These are phyloP conservation scores for Aspergillus pseudoglaucus DNA, from an alignment of 2,329 filamentous ascomycete species.

Conservation along the genomic window DNA sequence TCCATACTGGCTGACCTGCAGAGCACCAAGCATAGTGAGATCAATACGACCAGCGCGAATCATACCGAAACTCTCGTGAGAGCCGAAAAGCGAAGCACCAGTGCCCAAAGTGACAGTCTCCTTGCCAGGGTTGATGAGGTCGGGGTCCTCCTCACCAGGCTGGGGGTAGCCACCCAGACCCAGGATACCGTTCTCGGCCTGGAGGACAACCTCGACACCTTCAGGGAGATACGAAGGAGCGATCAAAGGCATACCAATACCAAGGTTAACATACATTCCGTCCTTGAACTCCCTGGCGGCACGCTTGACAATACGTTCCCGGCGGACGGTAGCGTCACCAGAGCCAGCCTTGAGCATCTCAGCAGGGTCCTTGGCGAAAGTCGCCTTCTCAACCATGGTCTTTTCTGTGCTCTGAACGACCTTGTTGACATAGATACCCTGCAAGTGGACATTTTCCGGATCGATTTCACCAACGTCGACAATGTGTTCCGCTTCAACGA, in stretches of 20 bases:
- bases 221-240: slow-evolving; percentile 68
- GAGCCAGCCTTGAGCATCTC: slow-evolving; percentile 45
- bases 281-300: slow-evolving; percentile 77
- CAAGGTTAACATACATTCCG: slow-evolving; percentile 85
- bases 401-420: slow-evolving; percentile 66
- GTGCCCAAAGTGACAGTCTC: slow-evolving; percentile 75
- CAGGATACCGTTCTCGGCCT: slow-evolving; percentile 80
- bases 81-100: slow-evolving; percentile 71
- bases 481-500: slow-evolving; percentile 81
- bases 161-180: slow-evolving; percentile 74
- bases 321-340: slow-evolving; percentile 41
- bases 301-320: slow-evolving; percentile 72
- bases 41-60: slow-evolving; percentile 79
- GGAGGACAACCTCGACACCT: slow-evolving; percentile 68
- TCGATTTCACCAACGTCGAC: slow-evolving; percentile 67
- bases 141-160: slow-evolving; percentile 63
- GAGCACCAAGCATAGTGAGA: slow-evolving; percentile 74
- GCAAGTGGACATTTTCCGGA: slow-evolving; percentile 68
- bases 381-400: slow-evolving; percentile 74
- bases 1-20: slow-evolving; percentile 71
- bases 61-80: slow-evolving; percentile 78
- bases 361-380: slow-evolving; percentile 61
- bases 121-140: slow-evolving; percentile 82
- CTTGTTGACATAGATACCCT: slow-evolving; percentile 78
- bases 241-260: slow-evolving; percentile 78